Base-by-base conservation (phyloP, 345 rosid genomes). In the Arabis alpina region DNA sequence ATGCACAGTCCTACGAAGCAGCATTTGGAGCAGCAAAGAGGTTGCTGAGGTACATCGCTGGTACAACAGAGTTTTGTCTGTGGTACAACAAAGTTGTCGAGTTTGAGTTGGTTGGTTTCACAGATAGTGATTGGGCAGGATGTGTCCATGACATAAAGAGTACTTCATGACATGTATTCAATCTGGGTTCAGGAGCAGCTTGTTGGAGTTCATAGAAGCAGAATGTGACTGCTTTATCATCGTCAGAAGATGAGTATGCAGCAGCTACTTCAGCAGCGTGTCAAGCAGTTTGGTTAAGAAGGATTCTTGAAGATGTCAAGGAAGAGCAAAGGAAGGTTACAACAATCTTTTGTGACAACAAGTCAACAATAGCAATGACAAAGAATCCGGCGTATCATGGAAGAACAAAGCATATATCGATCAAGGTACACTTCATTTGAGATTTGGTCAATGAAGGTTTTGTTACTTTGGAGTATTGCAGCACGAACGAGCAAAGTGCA, bases 201-300 rank as follows among this genome's bases (percentile, higher is more conserved):
- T 45, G 52, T 2, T 45, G 42, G 54, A 24, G 40, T 43, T 44
- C 67, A n/a, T 45, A 62, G 54, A 62, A 62, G 8, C 50, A 60
- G 6, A 2, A 5, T 11, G 32, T 23, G 28, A 10, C 10, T 19
- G 4, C 27, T 15, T 37, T 60, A 41, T 60, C 65, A 13, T 16
- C 65, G 2, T 43, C 67, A 25, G 5, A 62, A 44, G 54, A 27
- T 25, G 42, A 62, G 11, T 62, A 44, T 28, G 47, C 54, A 27
- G 3, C 54, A 45, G 41, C 68, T 8, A 47, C 43, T 14, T 4
- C 56, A 63, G 10, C 54, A 15, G 53, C 56, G 0, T 11, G 37
- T 25, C 67, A 62, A 32, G 34, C 39, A 8, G 11, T 45, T 12
- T 62, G 67, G 54, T 24, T 48, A 48, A 43, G 42, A 24, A 61